A percentile compares a stretch with the other conserved stretches of the same genome.
These are phyloP conservation scores for Crithidia mellificae DNA, from an alignment of 208 protist genomes.

Conservation along the genomic window DNA sequence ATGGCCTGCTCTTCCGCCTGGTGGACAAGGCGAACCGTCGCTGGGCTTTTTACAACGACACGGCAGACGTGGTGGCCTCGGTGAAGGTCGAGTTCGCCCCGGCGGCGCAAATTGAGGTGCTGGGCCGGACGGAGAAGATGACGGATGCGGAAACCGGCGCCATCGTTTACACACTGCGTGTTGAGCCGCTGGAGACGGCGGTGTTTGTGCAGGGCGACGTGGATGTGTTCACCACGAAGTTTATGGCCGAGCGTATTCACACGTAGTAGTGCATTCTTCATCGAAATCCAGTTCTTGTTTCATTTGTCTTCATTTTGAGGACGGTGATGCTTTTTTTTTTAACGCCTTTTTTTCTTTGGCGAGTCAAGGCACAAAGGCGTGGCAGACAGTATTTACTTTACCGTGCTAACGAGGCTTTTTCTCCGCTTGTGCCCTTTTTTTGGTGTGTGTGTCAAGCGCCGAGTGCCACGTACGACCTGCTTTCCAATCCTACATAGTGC, in stretches of 20 bases:
- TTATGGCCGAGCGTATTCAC: constrained; percentile 23
- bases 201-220: constrained; percentile 55
- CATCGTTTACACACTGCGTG: too few species aligned
- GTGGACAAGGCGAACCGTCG: constrained; percentile 37
- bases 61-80: too few species aligned
- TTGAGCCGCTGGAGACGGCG: constrained; percentile 46
- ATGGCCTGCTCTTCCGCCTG: constrained; percentile 72
- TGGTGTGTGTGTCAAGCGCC: too few species aligned
- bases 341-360: neutral
- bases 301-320: too few species aligned
- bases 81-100: constrained; percentile 16
- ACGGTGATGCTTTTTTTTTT: too few species aligned
- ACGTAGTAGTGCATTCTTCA: neutral
- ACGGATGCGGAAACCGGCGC: constrained; percentile 34
- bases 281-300: neutral
- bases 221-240: constrained; percentile 50
- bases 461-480: too few species aligned
- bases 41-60: constrained; percentile 81
- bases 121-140: constrained; percentile 28
- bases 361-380: too few species aligned
- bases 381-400: too few species aligned
- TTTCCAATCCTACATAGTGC: too few species aligned
- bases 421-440: too few species aligned
- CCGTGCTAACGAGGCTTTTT: too few species aligned
- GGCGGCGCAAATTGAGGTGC: constrained; percentile 18